A percentile compares a stretch with the other conserved stretches of the same genome.
Conservation (phyloP, 768 basidiomycete genomes). For the Russula olivacea region DNA sequence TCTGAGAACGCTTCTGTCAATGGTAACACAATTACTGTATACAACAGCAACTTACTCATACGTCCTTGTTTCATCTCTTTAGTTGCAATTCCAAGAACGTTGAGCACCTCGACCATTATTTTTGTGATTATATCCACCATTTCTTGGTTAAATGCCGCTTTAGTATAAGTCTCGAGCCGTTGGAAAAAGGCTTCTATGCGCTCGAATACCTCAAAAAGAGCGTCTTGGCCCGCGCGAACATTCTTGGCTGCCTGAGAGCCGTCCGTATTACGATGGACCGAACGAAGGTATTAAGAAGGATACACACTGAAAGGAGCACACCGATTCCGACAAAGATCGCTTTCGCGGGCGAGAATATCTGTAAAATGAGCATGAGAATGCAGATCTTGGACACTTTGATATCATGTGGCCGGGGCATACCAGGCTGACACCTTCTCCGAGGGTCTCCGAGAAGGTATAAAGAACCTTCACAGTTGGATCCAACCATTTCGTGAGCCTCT, state of each 20-base stretch:
- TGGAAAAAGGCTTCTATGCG: not conserved
- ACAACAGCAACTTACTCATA: not conserved
- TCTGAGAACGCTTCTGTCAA: not conserved
- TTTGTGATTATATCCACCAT: not conserved
- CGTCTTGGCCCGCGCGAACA: not conserved
- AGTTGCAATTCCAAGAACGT: not conserved
- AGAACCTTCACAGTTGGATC: not conserved
- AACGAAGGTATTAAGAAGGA: not conserved
- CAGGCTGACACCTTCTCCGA: not conserved
- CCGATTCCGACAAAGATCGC: not conserved
- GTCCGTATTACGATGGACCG: not conserved
- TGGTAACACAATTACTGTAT: not conserved
- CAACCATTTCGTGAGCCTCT: not conserved
- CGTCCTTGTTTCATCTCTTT: not conserved
- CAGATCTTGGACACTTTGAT: too few relatives aligned
- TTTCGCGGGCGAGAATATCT: not conserved
- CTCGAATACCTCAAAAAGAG: not conserved
- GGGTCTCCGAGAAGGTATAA: too few relatives aligned
- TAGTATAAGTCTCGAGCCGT: not conserved
- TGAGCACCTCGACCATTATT: not conserved
- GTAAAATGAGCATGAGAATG: not conserved
- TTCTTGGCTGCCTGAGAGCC: not conserved
- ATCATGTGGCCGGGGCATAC: not conserved
- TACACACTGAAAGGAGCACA: not conserved
- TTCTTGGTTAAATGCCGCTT: not conserved